Base-by-base conservation (phyloP, 2,329 filamentous ascomycete species). In the Alternaria sp. region DNA sequence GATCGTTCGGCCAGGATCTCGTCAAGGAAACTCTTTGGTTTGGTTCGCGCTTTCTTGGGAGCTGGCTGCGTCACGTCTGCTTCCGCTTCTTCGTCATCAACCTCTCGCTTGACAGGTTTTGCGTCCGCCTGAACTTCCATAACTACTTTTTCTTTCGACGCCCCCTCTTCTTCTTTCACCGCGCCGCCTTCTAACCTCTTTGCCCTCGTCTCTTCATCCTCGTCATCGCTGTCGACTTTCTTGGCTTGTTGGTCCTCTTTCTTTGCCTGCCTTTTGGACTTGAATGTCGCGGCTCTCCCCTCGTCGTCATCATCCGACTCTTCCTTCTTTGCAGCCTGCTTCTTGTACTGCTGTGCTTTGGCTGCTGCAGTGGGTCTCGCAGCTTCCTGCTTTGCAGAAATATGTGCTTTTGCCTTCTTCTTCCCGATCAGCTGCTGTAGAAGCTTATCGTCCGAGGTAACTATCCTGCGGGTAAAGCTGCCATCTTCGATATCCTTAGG, bases 1-100 rank as follows among this genome's bases (percentile, higher is more conserved):
- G 81, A 81, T 36, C 81, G 80, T 58, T 83, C 77, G 3, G 76
- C 77, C 2, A 84, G 73, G 16, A 88, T 72, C 64, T 87, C 84
- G 71, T 88, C 86, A 25, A 88, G 76, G 67, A 85, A 87, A 62
- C 81, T 86, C 1, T 78, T 78, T 51, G 81, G 80, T 65, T 81
- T 83, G 28, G 65, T 40, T 59, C 65, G 74, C 18, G 50, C 57
- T 63, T 66, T 68, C 51, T 65, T 67, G 20, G 59, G 56, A 5
- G 62, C 61, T 44, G 62, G 59, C 16, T 70, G 54, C 20, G 11
- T 65, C 16, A 45, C 18, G 48, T 67, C 30, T 34, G 48, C 50
- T 6, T 43, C 48, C 4, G 32, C 34, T 20, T 40, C 38, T 40
- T 53, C 34, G 27, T 60, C 49, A 25, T 61, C 54, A 18, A 64